A percentile compares a stretch with the other conserved stretches of the same genome.
phyloP scores from a whole-genome alignment of 2,329 filamentous ascomycete genomes.

The Diplodia scrobiculata region DNA sequence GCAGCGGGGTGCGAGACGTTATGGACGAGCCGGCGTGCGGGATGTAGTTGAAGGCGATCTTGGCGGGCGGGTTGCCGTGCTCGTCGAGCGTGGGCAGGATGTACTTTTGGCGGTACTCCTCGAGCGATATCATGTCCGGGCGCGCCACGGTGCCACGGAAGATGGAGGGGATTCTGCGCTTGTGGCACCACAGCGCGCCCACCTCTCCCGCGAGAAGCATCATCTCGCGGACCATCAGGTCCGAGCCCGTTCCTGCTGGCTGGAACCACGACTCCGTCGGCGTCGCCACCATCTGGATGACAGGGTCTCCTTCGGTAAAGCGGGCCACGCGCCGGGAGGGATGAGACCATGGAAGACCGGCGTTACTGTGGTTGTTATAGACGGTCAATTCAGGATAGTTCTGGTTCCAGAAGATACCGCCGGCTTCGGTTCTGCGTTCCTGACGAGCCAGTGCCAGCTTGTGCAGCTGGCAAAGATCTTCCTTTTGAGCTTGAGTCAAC shows the following conservation, averaged over 20 bases:
- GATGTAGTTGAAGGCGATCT: constrained; percentile 48
- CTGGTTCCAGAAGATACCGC: constrained; percentile 44
- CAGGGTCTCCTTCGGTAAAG: constrained; percentile 48
- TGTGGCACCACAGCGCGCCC: constrained; percentile 56
- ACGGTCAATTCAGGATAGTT: constrained; percentile 41
- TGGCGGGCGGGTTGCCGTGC: constrained; percentile 41
- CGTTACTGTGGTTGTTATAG: constrained; percentile 38
- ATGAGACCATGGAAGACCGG: constrained; percentile 47
- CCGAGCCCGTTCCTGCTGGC: constrained; percentile 30
- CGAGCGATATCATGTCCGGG: constrained; percentile 30
- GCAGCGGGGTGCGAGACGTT: constrained; percentile 51
- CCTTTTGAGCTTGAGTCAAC: constrained; percentile 31
- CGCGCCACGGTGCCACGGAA: constrained; percentile 49
- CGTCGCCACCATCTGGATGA: constrained; percentile 43
- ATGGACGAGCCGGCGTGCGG: constrained; percentile 47
- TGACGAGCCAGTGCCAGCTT: constrained; percentile 41
- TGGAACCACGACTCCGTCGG: constrained; percentile 34
- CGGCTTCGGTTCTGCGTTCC: constrained; percentile 41
- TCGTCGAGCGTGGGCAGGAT: constrained; percentile 44
- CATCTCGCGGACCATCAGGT: constrained; percentile 42
- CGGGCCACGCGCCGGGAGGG: constrained; percentile 45
- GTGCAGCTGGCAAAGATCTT: constrained; percentile 43
- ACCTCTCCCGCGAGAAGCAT: constrained; percentile 61
- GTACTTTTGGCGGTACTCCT: constrained; percentile 39
- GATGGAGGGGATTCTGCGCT: constrained; percentile 55